Base-by-base conservation (phyloP, 352 stramenopile species). In the Globisporangium cylindrosporum region DNA sequence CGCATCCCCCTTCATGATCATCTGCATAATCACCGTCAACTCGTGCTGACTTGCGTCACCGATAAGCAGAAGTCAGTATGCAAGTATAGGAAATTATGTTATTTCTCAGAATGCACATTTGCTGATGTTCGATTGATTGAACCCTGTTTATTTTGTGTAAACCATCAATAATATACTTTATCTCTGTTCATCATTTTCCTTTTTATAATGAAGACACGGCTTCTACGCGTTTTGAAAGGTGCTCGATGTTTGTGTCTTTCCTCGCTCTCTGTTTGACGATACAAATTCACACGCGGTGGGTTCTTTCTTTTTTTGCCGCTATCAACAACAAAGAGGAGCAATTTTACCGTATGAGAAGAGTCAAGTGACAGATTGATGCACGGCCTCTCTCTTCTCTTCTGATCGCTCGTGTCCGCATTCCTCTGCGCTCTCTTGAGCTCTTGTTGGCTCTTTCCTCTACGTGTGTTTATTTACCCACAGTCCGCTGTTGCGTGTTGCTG, bases 401-500 rank as follows among this genome's bases (percentile, higher is more conserved):
- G 18, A 22, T 51, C 43, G 43, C 4, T 12, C 43, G 18, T n/a
- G 43, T 20, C 43, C 15, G 43, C 43, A 51, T 51, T 51, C 43
- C n/a, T 20, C 43, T 9, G 18, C 15, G 2, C 43, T 20, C 43
- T n/a, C 43, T 51, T 32, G 29, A 32, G 32, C 8, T 38, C 43
- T 51, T 51, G 5, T 24, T 5, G 6, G 18, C 43, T 51, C 18
- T 49, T n/a, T n/a, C 14, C 41, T 5, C 32, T 38, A 18, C 18
- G 43, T 51, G 43, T 51, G 43, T 51, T 51, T 51, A 51, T 51
- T 51, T 24, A 24, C 43, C 43, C 43, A 51, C 43, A 51, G 43
- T 24, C 43, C 43, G 43, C 43, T 24, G 6, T 51, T 51, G 43
- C 43, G 43, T 51, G 43, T 51, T 51, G 43, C 43, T 51, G 18